A percentile compares a stretch with the other conserved stretches of the same genome.
These are phyloP conservation scores for Bipolaris victoriae DNA, from an alignment of 2,329 filamentous ascomycete species.

Conservation along the genomic window DNA sequence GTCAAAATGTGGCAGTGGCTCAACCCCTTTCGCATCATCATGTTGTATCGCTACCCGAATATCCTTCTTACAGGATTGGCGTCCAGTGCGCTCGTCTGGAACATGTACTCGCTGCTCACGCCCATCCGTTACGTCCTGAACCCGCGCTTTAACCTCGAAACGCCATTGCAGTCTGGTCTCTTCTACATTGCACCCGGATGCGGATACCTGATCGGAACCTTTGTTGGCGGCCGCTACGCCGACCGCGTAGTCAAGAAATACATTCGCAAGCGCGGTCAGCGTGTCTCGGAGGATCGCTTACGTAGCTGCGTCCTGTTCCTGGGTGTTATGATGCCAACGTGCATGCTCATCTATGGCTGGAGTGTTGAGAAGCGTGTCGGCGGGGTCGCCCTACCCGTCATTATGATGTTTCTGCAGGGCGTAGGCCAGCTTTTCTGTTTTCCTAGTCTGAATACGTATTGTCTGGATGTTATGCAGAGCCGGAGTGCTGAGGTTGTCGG, in stretches of 20 bases:
- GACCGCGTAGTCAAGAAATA: conserved; percentile 70
- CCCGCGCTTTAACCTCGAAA: conserved; percentile 71
- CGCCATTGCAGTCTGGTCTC: conserved; percentile 70
- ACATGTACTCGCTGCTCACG: conserved; percentile 74
- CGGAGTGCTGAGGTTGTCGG: conserved; percentile 72
- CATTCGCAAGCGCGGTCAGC: conserved; percentile 65
- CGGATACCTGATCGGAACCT: conserved; percentile 72
- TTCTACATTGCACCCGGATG: conserved; percentile 77
- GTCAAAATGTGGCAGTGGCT: conserved; percentile 66
- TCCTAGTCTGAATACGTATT: conserved; percentile 78
- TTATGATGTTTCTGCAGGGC: conserved; percentile 77
- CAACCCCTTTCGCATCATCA: conserved; percentile 69
- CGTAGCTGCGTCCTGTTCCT: conserved; percentile 61
- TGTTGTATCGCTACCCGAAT: conserved; percentile 72
- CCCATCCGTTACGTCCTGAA: conserved; percentile 76
- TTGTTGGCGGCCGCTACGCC: conserved; percentile 74
- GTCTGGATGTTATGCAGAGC: conserved; percentile 78
- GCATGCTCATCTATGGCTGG: conserved; percentile 74
- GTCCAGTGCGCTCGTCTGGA: conserved; percentile 71
- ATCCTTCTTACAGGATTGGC: conserved; percentile 64
- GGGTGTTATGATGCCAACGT: conserved; percentile 63
- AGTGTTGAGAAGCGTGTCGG: conserved; percentile 61
- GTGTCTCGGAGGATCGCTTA: conserved; percentile 72
- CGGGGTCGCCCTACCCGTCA: conserved; percentile 67
- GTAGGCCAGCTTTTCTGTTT: conserved; percentile 78